Evolutionary conservation across 2,329 filamentous ascomycete genomes (phyloP).

Genomic region (Nectriaceae sp.): DNA sequence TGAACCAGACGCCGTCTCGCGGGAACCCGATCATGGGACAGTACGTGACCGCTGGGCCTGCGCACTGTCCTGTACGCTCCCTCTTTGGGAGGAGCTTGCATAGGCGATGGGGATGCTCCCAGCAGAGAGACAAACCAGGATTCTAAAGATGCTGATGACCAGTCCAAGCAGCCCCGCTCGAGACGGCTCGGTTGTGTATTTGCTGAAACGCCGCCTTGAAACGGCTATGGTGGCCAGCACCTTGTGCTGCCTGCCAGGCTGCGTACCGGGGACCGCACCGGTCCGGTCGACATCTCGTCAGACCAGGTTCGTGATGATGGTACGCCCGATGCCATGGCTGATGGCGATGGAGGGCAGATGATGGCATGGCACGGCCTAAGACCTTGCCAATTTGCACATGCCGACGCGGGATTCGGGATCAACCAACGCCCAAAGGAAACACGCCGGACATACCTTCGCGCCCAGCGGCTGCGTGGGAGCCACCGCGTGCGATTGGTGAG

Average conservation of each 20-base stretch:
- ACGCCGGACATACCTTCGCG: conserved; percentile 10
- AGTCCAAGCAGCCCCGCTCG: conserved; percentile 15
- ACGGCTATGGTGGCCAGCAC: conserved; percentile 18
- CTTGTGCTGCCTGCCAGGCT: conserved; percentile 4
- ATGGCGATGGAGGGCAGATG: not conserved
- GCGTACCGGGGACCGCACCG: not conserved
- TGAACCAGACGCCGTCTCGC: not conserved
- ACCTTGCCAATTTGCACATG: conserved; percentile 6
- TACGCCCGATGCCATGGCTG: no score
- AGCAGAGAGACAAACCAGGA: not conserved
- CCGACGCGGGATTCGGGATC: conserved; percentile 7
- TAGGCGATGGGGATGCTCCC: not conserved
- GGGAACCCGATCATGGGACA: not conserved
- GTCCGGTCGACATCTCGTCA: no score
- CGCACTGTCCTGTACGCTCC: conserved; percentile 3
- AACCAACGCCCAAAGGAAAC: conserved; percentile 9
- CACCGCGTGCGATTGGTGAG: conserved; percentile 7
- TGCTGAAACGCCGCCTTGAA: conserved; percentile 29
- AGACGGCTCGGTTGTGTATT: conserved; percentile 11
- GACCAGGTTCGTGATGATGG: no score
- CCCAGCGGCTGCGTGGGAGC: conserved; percentile 2
- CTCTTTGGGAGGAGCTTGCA: not conserved
- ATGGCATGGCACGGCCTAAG: not conserved
- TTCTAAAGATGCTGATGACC: conserved; percentile 16
- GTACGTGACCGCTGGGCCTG: conserved; percentile 1